These are phyloP conservation scores for Trametes punicea DNA, from an alignment of 768 basidiomycete genomes.

Conservation along the genomic window DNA sequence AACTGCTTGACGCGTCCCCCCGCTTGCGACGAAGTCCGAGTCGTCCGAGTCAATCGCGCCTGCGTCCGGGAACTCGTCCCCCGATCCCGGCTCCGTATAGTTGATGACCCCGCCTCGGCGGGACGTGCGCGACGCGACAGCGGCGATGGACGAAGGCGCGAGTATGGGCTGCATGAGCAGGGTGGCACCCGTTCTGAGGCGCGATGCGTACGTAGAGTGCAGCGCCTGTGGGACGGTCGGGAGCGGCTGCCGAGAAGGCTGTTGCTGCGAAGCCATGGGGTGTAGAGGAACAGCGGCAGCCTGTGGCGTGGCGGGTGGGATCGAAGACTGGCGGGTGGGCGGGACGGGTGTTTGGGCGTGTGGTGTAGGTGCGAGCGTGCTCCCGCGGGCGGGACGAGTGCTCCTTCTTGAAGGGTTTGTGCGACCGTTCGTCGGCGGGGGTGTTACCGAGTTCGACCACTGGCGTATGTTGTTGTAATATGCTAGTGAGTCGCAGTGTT, in stretches of 20 bases:
- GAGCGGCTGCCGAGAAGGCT: slow-evolving; percentile 46
- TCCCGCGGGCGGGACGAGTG: slow-evolving; percentile 39
- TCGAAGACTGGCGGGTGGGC: slow-evolving; percentile 38
- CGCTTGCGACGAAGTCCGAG: slow-evolving; percentile 73
- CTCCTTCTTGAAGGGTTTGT: slow-evolving; percentile 36
- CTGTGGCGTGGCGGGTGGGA: slow-evolving; percentile 23
- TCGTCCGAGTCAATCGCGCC: slow-evolving; percentile 83
- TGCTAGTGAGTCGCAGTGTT: slow-evolving; percentile 29
- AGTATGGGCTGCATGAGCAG: slow-evolving; percentile 88
- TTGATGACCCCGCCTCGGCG: slow-evolving; percentile 73
- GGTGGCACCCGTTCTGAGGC: slow-evolving; percentile 87
- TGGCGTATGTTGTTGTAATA: slow-evolving; percentile 70
- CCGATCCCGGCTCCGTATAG: slow-evolving; percentile 83
- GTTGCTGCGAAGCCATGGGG: slow-evolving; percentile 26
- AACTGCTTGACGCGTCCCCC: slow-evolving; percentile 55
- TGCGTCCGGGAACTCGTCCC: slow-evolving; percentile 77
- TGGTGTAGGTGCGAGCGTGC: slow-evolving; percentile 38
- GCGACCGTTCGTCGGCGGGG: slow-evolving; percentile 48
- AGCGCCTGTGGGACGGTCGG: slow-evolving; percentile 67
- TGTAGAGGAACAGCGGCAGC: slow-evolving; percentile 29
- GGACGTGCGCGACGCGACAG: slow-evolving; percentile 37
- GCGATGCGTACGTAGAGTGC: slow-evolving; percentile 80
- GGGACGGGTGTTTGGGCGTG: slow-evolving; percentile 34
- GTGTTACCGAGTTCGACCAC: slow-evolving; percentile 61
- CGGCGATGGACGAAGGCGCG: slow-evolving; percentile 29